These are phyloP conservation scores for Aureobasidium lini DNA, from an alignment of 2,329 filamentous ascomycete genomes.

Conservation along the genomic window DNA sequence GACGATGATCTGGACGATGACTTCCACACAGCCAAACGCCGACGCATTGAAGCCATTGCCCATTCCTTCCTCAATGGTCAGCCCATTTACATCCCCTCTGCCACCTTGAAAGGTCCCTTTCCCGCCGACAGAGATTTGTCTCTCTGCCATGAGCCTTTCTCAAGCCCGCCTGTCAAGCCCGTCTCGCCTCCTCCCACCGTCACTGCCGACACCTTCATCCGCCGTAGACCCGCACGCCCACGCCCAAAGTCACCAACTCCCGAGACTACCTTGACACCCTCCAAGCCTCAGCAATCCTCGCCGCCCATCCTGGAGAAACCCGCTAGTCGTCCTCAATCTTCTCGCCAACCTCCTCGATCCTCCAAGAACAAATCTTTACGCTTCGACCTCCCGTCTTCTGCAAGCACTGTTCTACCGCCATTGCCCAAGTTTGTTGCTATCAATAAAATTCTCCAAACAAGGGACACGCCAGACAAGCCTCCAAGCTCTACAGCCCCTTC, in stretches of 20 bases:
- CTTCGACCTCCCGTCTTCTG: background rate
- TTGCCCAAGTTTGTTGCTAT: background rate
- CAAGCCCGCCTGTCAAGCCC: background rate
- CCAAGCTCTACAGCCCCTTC: background rate
- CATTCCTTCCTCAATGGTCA: conserved; percentile 51
- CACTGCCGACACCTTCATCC: conserved; percentile 6
- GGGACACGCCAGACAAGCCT: background rate
- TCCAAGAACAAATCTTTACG: background rate
- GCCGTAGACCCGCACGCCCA: conserved; percentile 1
- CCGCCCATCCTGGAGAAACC: background rate
- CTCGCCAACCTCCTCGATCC: background rate
- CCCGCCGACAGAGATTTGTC: conserved; percentile 17
- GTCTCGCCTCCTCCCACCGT: conserved; percentile 6
- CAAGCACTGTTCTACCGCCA: background rate
- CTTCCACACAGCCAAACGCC: conserved; percentile 43
- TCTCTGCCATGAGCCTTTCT: background rate
- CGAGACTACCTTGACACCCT: conserved; percentile 10
- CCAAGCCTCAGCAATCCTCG: background rate
- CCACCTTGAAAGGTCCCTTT: conserved; percentile 56
- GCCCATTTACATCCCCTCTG: conserved; percentile 51
- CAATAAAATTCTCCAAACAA: background rate
- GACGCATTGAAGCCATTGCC: conserved; percentile 54
- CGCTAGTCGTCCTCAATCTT: background rate
- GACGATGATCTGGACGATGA: conserved; percentile 47
- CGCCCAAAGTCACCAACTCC: conserved; percentile 8